These are phyloP conservation scores for Monilinia vaccinii-corymbosi DNA, from an alignment of 2,329 filamentous ascomycete genomes.

Conservation along the genomic window DNA sequence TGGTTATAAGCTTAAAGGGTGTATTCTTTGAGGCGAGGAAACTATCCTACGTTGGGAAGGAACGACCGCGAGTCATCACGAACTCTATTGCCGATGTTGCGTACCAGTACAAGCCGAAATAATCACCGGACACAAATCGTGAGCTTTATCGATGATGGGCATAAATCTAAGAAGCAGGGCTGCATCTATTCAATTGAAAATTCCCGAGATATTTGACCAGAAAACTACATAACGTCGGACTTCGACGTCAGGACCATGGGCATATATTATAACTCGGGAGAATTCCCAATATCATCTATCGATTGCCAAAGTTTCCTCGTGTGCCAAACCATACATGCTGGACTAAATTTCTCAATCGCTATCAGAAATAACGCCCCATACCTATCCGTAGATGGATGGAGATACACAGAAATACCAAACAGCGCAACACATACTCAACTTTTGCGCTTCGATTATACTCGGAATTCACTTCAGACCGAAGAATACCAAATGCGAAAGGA, in stretches of 20 bases:
- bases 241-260: not conserved
- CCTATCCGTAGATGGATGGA: not conserved
- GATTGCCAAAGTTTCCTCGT: not conserved
- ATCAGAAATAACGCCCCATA: too few relatives aligned
- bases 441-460: not conserved
- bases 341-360: too few relatives aligned
- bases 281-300: not conserved
- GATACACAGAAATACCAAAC: not conserved
- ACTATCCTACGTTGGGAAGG: not conserved
- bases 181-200: not conserved
- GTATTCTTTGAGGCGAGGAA: too few relatives aligned
- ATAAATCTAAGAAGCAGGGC: not conserved
- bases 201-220: not conserved
- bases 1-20: not conserved
- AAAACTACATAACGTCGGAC: not conserved
- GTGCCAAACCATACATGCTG: not conserved
- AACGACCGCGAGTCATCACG: not conserved
- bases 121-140: not conserved
- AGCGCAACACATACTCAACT: not conserved
- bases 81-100: not conserved
- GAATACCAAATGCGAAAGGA: not conserved
- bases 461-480: not conserved
- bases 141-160: not conserved
- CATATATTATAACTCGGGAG: not conserved
- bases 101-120: not conserved